phyloP scores from a whole-genome alignment of 352 stramenopile species.

The Phytophthora europaea region DNA sequence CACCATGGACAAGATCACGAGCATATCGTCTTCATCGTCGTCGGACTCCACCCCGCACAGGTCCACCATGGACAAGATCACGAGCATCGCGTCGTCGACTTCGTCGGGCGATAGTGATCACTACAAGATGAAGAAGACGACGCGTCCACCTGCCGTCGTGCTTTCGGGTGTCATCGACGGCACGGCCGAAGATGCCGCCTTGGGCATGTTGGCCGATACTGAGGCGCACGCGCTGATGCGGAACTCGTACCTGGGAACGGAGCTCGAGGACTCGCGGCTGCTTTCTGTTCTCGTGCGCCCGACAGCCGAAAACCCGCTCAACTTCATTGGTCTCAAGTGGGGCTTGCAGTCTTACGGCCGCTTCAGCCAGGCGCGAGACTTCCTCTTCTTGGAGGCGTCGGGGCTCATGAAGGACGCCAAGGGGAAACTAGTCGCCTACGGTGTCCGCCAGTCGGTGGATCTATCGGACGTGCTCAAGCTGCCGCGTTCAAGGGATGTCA shows the following conservation, averaged over 20 bases:
- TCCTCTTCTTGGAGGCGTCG: constrained; percentile 51
- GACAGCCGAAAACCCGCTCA: constrained; percentile 42
- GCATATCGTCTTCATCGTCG: too few species aligned
- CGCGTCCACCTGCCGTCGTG: constrained; percentile 31
- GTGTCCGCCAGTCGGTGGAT: constrained; percentile 41
- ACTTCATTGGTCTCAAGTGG: constrained; percentile 55
- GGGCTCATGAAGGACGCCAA: constrained; percentile 43
- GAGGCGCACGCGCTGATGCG: constrained; percentile 40
- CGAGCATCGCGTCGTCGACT: constrained; percentile 25
- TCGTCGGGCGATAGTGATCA: constrained; percentile 31
- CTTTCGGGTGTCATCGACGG: constrained; percentile 34
- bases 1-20: constrained; percentile 35
- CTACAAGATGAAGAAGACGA: constrained; percentile 28
- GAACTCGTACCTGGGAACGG: constrained; percentile 42
- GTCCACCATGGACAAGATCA: constrained; percentile 38
- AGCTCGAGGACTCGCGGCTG: constrained; percentile 42
- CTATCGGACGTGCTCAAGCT: constrained; percentile 36
- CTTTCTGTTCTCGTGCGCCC: constrained; percentile 39
- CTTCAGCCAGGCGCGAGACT: constrained; percentile 48
- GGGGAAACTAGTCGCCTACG: constrained; percentile 39
- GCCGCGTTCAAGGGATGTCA: constrained; percentile 35
- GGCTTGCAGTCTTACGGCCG: constrained; percentile 35
- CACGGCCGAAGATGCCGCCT: constrained; percentile 44
- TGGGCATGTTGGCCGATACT: constrained; percentile 48
- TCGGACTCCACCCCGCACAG: constrained; percentile 20